These are phyloP conservation scores for Aureobasidium sp. DNA, from an alignment of 2,329 filamentous ascomycete genomes.

Conservation along the genomic window DNA sequence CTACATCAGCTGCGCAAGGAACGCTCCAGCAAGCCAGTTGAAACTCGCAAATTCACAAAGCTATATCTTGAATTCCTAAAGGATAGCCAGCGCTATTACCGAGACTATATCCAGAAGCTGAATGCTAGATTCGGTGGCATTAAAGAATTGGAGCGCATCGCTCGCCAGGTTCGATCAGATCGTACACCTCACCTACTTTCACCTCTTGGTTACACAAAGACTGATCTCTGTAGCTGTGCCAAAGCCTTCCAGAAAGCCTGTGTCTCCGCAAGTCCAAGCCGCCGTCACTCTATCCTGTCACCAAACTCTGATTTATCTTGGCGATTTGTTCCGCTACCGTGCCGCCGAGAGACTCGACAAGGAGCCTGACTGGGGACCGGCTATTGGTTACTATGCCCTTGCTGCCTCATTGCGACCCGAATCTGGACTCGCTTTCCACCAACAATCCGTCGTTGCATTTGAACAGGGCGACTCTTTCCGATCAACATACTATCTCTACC, in stretches of 20 bases:
- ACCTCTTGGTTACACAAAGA: not conserved
- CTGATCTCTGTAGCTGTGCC: not conserved
- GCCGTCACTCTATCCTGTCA: conserved; percentile 48
- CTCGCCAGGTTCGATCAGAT: conserved; percentile 26
- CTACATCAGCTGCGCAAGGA: conserved; percentile 38
- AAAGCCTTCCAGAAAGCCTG: not conserved
- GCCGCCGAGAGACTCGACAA: conserved; percentile 63
- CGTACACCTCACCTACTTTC: not conserved
- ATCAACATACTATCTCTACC: conserved; percentile 82
- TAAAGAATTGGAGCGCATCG: conserved; percentile 50
- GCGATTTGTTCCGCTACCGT: conserved; percentile 84
- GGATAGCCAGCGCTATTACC: conserved; percentile 80
- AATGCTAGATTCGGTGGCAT: conserved; percentile 51
- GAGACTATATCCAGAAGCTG: conserved; percentile 71
- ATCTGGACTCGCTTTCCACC: conserved; percentile 78
- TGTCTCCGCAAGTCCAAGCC: not conserved
- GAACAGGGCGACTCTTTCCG: conserved; percentile 72
- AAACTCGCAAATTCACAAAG: conserved; percentile 70
- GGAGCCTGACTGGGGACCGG: conserved; percentile 67
- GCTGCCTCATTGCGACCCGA: conserved; percentile 70
- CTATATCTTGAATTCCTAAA: conserved; percentile 80
- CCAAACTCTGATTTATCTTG: conserved; percentile 73
- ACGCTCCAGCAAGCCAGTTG: conserved; percentile 47
- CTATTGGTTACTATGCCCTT: conserved; percentile 75
- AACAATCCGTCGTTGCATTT: conserved; percentile 77